phyloP scores from a whole-genome alignment of 306 rosid species.

The Begonia loranthoides region DNA sequence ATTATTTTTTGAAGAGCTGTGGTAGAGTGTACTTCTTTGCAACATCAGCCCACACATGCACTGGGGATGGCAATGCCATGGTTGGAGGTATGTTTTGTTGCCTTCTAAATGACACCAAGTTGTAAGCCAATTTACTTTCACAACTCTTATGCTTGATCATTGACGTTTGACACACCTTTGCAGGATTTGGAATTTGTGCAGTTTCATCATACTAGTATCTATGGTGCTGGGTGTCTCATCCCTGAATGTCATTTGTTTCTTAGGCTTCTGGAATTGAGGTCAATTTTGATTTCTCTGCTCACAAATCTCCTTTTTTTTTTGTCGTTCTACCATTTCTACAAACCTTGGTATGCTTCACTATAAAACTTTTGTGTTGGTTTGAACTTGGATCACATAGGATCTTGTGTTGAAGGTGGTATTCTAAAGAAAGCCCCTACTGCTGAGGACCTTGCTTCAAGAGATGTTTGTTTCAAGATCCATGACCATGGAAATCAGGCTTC shows the following conservation, averaged over 20 bases:
- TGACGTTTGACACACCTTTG: slow-evolving; percentile 3
- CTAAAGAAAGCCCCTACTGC: too few relatives aligned
- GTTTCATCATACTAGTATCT: slow-evolving; percentile 93
- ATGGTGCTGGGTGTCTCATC: slow-evolving; percentile 97
- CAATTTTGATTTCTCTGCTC: too few relatives aligned
- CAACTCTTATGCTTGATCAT: not conserved
- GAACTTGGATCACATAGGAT: too few relatives aligned
- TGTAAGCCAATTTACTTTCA: slow-evolving; percentile 1
- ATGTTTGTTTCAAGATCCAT: too few relatives aligned
- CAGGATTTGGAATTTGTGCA: slow-evolving; percentile 97
- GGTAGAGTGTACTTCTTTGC: slow-evolving; percentile 85
- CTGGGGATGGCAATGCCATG: slow-evolving; percentile 97
- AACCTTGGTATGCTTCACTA: too few relatives aligned
- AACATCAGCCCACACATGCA: slow-evolving; percentile 94
- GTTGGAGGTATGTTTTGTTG: slow-evolving; percentile 73
- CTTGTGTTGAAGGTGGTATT: too few relatives aligned
- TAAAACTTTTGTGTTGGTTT: too few relatives aligned
- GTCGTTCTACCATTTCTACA: too few relatives aligned
- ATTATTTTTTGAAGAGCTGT: slow-evolving; percentile 79
- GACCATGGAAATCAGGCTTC: too few relatives aligned
- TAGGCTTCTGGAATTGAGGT: too few relatives aligned
- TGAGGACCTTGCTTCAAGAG: too few relatives aligned
- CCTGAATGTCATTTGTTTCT: slow-evolving; percentile 46
- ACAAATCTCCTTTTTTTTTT: too few relatives aligned
- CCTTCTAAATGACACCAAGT: not conserved